Base-by-base conservation (phyloP, 495 filamentous ascomycete genomes). In the Aspergillus campestris region DNA sequence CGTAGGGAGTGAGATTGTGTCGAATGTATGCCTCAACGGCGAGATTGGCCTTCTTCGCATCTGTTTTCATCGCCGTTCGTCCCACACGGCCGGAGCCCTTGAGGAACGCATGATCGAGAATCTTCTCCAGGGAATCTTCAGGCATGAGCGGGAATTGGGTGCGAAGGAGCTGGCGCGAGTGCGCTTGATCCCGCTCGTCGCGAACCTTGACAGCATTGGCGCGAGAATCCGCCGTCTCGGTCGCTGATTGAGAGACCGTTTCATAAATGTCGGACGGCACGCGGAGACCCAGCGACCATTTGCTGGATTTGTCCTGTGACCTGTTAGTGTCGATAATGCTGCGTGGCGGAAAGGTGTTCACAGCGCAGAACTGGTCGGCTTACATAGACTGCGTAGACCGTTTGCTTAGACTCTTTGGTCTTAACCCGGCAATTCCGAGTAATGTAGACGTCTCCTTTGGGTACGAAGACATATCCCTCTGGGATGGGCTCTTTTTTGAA, bases 11-110 rank as follows among this genome's bases (percentile, higher is more conserved):
- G 48, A 71, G 65, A 1, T 43, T 55, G 50, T 78, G 74, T 35
- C 75, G 62, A 38, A 77, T 64, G 59, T 78, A 69, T 12, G 75
- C 75, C 40, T 74, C 68, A 3, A 73, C 70, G 4, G 74, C 75
- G 28, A 72, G 42, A 2, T 47, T 38, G 2, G 65, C 67, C 47
- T 69, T 74, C 2, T 56, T 51, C 18, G 60, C 50, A 33, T 75
- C 66, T 0, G 57, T 44, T 7, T 55, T 56, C 27, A 48, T 64
- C 7, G 53, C 48, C 0, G 64, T 64, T 5, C 75, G 59, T 0
- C 74, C 74, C 0, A 79, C 74, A 18, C 72, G 58, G 7, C 74
- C 67, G 7, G 73, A 73, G 4, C 69, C 67, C 40, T 75, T 77
- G 32, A 66, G 49, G 44, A 74, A 77, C 5, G 72, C 70, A 40